Percentiles rank a stretch among this genome's conserved stretches.
phyloP scores from a whole-genome alignment of 163 green algal species.

The Coccomyxa subellipsoidea region DNA sequence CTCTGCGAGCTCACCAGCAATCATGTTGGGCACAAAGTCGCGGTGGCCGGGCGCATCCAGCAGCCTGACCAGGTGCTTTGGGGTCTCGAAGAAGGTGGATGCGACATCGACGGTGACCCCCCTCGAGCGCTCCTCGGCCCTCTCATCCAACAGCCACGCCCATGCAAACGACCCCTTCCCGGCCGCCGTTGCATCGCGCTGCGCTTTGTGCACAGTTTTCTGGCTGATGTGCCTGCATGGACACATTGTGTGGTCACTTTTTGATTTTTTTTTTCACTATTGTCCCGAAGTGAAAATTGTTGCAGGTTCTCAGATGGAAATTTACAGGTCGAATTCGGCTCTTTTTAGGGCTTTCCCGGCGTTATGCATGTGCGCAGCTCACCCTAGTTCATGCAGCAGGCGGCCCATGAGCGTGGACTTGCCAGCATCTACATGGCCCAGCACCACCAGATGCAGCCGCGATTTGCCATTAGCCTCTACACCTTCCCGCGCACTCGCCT shows the following conservation, averaged over 20 bases:
- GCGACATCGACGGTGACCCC: constrained; percentile 96
- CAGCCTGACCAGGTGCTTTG: constrained; percentile 66
- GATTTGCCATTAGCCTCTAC: constrained; percentile 23
- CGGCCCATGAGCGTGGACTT: constrained; percentile 96
- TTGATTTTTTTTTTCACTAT: no score
- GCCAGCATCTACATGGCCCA: constrained; percentile 95
- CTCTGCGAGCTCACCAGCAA: constrained; percentile 50
- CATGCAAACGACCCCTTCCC: constrained; percentile 90
- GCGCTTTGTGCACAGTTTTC: constrained; percentile 61
- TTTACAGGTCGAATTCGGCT: no score
- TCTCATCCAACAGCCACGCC: constrained; percentile 94
- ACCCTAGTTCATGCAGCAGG: constrained; percentile 53
- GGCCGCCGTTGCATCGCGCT: constrained; percentile 65
- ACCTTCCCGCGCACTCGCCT: constrained; percentile 18
- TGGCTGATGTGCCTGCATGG: constrained; percentile 22
- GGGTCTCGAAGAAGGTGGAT: constrained; percentile 63
- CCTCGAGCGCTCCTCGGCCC: constrained; percentile 81
- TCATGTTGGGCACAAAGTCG: constrained; percentile 98
- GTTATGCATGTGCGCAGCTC: not conserved
- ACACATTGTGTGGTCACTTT: not conserved
- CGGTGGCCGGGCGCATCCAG: constrained; percentile 94
- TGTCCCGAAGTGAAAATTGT: no score
- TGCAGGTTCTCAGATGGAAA: not conserved
- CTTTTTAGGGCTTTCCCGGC: no score
- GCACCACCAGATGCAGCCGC: constrained; percentile 78